A percentile compares a stretch with the other conserved stretches of the same genome.
Evolutionary conservation across 306 rosid species (phyloP).

Genomic region (Adenanthera pavonina): DNA sequence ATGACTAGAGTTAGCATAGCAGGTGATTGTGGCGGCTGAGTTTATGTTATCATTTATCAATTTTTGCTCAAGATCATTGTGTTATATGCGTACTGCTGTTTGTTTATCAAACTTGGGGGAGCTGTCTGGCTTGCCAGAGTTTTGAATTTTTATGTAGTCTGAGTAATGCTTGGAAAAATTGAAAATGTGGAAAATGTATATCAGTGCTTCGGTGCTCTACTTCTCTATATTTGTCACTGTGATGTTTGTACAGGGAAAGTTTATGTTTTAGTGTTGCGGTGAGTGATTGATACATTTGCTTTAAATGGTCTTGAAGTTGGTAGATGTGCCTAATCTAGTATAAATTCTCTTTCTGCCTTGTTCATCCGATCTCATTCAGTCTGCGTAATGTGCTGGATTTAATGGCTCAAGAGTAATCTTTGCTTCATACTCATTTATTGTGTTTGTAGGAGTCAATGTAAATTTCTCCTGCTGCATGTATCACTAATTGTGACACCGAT

Average conservation of each 20-base stretch:
- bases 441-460: not conserved
- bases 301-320: not conserved
- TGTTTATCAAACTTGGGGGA: not conserved
- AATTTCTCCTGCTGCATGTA: not conserved
- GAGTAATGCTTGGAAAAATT: not conserved
- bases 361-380: not conserved
- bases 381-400: not conserved
- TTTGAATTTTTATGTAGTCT: not conserved
- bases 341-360: not conserved
- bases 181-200: not conserved
- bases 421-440: not conserved
- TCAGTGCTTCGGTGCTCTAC: not conserved
- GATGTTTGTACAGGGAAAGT: not conserved
- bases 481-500: not conserved
- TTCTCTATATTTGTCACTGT: not conserved
- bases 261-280: not conserved
- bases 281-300: not conserved
- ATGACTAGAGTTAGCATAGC: conserved; percentile 9
- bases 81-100: not conserved
- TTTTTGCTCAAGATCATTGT: not conserved
- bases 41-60: not conserved
- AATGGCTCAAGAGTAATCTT: not conserved
- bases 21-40: conserved; percentile 7
- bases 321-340: not conserved
- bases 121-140: not conserved